Evolutionary conservation across 352 stramenopile species (phyloP), one percentile per base, ranked within the genome.

Genomic region (Phytophthora pluvialis): DNA sequence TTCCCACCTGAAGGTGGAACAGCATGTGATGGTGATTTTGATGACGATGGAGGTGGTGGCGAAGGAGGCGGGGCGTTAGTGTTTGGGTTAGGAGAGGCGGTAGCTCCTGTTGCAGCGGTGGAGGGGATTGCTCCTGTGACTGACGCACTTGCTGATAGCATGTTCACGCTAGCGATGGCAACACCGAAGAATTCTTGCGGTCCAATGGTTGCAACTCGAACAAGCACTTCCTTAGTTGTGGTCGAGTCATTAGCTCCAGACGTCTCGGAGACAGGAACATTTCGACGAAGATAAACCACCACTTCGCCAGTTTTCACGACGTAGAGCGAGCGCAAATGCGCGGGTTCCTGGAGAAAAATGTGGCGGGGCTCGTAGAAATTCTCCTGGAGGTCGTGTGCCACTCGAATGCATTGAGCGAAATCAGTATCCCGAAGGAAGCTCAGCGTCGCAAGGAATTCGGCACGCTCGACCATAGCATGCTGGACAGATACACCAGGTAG

Each of bases 281-380:
- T 61, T 56, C 47, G 63, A 56, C 54, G 62, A 10, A 91, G 56
- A 54, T 86, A 93, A 26, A 94, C 86, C 16, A 67, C 80, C 28
- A 94, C 72, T 55, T 92, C 81, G 4, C 83, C 86, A 55, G 73
- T 73, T 49, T 86, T 85, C 31, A 94, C 78, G 35, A 94, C 88
- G 31, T 83, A 90, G 7, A 94, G 71, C 16, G 81, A 78, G 10
- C 75, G 68, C 26, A 76, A 64, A 21, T 89, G 78, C 0, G 72
- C 29, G 0, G 79, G 58, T 33, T 89, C 81, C 28, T 81, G 64
- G 12, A 91, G 47, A 49, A 94, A 91, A 39, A 89, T 60, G 42
- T 93, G 75, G 0, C 80, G 78, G 9, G 78, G 75, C 16, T 88
- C 80, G 51, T 88, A 90, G 4, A 61, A 52, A 25, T 68, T 66